phyloP scores from a whole-genome alignment of 78 protist genomes.

The Pirum gemmata region DNA sequence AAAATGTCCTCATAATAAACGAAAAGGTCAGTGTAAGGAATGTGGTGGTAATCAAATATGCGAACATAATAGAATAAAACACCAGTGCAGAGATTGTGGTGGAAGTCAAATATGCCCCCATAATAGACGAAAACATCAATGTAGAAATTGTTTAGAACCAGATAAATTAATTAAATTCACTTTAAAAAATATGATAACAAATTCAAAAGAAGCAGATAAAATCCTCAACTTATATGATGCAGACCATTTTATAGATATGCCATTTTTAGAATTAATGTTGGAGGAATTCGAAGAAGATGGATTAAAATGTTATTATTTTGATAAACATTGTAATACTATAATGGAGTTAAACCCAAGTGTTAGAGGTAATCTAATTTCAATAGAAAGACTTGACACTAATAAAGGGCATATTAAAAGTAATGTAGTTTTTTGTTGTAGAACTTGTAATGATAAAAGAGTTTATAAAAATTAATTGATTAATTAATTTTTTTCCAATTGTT shows the following conservation, averaged over 20 bases:
- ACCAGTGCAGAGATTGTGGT: conserved; percentile 1
- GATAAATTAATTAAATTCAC: background rate
- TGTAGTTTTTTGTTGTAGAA: background rate
- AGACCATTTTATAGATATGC: background rate
- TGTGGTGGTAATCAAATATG: conserved; percentile 2
- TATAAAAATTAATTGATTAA: too few relatives aligned
- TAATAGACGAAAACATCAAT: background rate
- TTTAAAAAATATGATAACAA: background rate
- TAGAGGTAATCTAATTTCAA: background rate
- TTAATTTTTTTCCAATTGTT: too few relatives aligned
- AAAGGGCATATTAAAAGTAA: background rate
- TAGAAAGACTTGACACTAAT: background rate
- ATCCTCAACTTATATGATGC: background rate
- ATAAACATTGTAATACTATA: background rate
- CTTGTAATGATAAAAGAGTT: background rate
- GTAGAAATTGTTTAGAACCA: background rate
- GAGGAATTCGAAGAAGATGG: background rate
- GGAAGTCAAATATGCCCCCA: background rate
- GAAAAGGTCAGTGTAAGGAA: background rate
- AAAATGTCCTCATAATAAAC: background rate
- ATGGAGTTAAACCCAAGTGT: background rate
- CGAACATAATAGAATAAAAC: background rate
- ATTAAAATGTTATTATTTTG: background rate
- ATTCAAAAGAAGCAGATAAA: background rate
- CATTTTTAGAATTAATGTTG: too few relatives aligned